Evolutionary conservation across 2,329 filamentous ascomycete species (phyloP).

Genomic region (Aureobasidium pullulans): DNA sequence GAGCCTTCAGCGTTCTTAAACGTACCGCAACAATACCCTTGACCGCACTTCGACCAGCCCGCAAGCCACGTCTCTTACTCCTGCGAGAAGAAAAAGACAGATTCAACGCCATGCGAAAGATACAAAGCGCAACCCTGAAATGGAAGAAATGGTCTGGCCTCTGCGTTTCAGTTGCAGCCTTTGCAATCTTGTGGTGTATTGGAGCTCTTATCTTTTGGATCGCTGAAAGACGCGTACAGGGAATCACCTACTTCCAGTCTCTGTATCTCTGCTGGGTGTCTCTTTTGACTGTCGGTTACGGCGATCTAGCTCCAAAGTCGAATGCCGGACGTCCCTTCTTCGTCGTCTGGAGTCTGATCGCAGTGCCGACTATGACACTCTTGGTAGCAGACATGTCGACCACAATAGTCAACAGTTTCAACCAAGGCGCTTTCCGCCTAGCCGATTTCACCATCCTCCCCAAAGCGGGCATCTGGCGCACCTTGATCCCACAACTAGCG

Average conservation of each 20-base stretch:
- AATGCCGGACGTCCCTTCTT: conserved; percentile 79
- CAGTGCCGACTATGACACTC: conserved; percentile 81
- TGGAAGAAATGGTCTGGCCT: conserved; percentile 71
- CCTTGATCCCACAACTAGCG: conserved; percentile 35
- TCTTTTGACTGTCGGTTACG: conserved; percentile 80
- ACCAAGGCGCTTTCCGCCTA: conserved; percentile 51
- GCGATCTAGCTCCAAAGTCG: conserved; percentile 68
- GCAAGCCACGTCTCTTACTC: conserved; percentile 43
- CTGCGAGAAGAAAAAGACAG: conserved; percentile 45
- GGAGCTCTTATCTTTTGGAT: conserved; percentile 70
- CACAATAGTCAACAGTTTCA: conserved; percentile 64
- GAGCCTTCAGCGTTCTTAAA: not conserved
- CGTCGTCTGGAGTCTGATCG: conserved; percentile 84
- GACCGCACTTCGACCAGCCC: conserved; percentile 14
- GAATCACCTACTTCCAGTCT: conserved; percentile 66
- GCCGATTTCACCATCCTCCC: conserved; percentile 62
- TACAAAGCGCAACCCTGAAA: conserved; percentile 58
- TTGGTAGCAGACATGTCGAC: conserved; percentile 78
- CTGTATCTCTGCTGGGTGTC: conserved; percentile 83
- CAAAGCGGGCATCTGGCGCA: conserved; percentile 49
- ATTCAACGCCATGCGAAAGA: conserved; percentile 56
- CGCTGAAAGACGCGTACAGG: conserved; percentile 47
- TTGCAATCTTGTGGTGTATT: conserved; percentile 69
- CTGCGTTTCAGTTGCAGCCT: conserved; percentile 58
- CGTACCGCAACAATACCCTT: conserved; percentile 18